Evolutionary conservation across 495 filamentous ascomycete species (phyloP).

Genomic region (Penicillium cosmopolitanum): DNA sequence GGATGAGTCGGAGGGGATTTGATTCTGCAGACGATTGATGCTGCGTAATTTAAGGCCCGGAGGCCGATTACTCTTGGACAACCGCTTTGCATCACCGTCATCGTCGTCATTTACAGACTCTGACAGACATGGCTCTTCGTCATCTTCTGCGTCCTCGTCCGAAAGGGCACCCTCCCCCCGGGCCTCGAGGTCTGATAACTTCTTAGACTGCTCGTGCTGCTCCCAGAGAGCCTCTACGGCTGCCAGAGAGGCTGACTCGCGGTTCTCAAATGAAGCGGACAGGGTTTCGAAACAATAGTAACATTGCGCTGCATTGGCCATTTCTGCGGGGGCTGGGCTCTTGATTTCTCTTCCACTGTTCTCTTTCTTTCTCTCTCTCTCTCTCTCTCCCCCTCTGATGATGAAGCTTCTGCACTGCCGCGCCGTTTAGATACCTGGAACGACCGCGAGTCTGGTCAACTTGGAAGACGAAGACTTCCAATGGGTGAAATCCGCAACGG

Average conservation of each 20-base stretch:
- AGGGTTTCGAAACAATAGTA: slow-evolving; percentile 91
- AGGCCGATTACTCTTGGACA: slow-evolving; percentile 19
- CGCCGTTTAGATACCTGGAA: slow-evolving; percentile 13
- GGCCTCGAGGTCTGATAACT: slow-evolving; percentile 36
- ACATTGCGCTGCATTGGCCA: slow-evolving; percentile 85
- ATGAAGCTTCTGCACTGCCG: slow-evolving; percentile 2
- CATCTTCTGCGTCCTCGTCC: slow-evolving; percentile 24
- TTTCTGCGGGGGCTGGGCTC: slow-evolving; percentile 36
- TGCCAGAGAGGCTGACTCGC: slow-evolving; percentile 58
- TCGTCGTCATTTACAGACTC: slow-evolving; percentile 32
- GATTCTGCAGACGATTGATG: slow-evolving; percentile 40
- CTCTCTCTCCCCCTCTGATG: no score
- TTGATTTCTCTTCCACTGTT: not conserved
- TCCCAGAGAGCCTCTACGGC: slow-evolving; percentile 76
- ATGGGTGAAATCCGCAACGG: not conserved
- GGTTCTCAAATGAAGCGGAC: slow-evolving; percentile 62
- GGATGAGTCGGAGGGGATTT: slow-evolving; percentile 43
- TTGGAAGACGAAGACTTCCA: slow-evolving; percentile 10
- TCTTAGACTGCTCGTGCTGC: slow-evolving; percentile 51
- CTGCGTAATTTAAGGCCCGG: slow-evolving; percentile 35
- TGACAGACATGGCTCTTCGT: slow-evolving; percentile 19
- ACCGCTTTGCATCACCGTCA: slow-evolving; percentile 31
- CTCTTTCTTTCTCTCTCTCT: not conserved
- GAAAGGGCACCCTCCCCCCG: not conserved
- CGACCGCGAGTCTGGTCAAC: slow-evolving; percentile 4